phyloP scores from a whole-genome alignment of 192 early-diverging fungal genomes.

The Backusella parvicylindrica region DNA sequence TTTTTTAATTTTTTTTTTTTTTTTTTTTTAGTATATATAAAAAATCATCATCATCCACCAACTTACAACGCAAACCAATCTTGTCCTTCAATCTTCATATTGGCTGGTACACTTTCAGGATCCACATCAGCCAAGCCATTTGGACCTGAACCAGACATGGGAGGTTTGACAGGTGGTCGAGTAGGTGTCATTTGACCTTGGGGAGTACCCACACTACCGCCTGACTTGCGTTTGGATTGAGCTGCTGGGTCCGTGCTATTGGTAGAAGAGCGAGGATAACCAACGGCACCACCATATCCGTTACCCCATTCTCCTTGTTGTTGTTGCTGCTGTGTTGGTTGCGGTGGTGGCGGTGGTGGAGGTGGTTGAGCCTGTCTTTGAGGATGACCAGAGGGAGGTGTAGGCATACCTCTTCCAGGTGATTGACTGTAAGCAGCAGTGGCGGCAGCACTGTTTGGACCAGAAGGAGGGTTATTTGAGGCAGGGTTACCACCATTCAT shows the following conservation, averaged over 20 bases:
- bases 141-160: constrained; percentile 55
- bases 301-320: neutral
- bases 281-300: neutral
- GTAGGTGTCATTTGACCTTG: neutral
- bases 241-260: neutral
- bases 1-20: too few relatives aligned
- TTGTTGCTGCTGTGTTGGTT: neutral
- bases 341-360: neutral
- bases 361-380: neutral
- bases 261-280: neutral
- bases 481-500: neutral
- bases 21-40: too few relatives aligned
- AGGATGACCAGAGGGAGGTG: constrained; percentile 3
- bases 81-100: constrained; percentile 72
- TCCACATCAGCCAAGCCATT: constrained; percentile 67
- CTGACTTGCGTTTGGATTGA: neutral
- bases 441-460: neutral
- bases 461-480: neutral
- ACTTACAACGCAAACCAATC: constrained; percentile 91
- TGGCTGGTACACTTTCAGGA: constrained; percentile 71
- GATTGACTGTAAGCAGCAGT: neutral
- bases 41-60: neutral
- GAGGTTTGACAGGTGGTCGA: neutral
- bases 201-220: neutral
- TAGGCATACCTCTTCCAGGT: constrained; percentile 5